These are phyloP conservation scores for Bondarzewia mesenterica DNA, from an alignment of 1,284 basidiomycete genomes.

Conservation along the genomic window DNA sequence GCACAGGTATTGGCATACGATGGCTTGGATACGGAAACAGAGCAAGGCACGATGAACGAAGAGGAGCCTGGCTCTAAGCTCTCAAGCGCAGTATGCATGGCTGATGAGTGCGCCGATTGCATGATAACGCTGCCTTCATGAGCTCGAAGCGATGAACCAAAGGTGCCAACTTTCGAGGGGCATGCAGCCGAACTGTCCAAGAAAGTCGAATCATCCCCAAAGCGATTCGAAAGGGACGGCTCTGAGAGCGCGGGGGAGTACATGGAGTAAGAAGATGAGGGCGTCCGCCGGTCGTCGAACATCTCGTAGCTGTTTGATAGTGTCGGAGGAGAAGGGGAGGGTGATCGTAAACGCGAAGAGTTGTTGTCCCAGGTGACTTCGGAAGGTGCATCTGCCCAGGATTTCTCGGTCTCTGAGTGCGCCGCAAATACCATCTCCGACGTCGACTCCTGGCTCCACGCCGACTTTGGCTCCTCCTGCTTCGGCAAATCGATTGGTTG, in stretches of 20 bases:
- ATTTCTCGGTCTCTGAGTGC: slow-evolving; percentile 29
- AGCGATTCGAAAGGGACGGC: slow-evolving; percentile 38
- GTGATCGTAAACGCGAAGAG: slow-evolving; percentile 19
- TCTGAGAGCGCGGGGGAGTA: slow-evolving; percentile 30
- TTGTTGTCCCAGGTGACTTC: slow-evolving; percentile 23
- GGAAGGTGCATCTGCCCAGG: slow-evolving; percentile 30
- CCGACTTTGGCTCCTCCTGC: slow-evolving; percentile 21
- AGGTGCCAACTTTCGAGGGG: slow-evolving; percentile 37
- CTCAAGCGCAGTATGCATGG: slow-evolving; percentile 69
- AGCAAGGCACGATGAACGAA: slow-evolving; percentile 42
- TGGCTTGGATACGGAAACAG: slow-evolving; percentile 33
- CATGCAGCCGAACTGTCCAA: slow-evolving; percentile 26
- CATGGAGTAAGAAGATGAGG: slow-evolving; percentile 28
- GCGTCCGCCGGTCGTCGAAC: slow-evolving; percentile 10
- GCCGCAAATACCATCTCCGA: slow-evolving; percentile 56
- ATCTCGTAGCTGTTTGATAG: slow-evolving; percentile 8
- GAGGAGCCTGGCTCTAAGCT: slow-evolving; percentile 33
- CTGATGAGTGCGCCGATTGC: slow-evolving; percentile 45
- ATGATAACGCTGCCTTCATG: slow-evolving; percentile 43
- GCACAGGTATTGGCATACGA: slow-evolving; percentile 27
- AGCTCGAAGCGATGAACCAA: slow-evolving; percentile 49
- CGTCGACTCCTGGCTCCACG: slow-evolving; percentile 61
- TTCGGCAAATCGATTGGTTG: slow-evolving; percentile 14
- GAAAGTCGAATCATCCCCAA: slow-evolving; percentile 36
- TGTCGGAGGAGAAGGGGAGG: slow-evolving; percentile 8